phyloP scores from a whole-genome alignment of 805 yeast genomes.

The Candida multigemmis region DNA sequence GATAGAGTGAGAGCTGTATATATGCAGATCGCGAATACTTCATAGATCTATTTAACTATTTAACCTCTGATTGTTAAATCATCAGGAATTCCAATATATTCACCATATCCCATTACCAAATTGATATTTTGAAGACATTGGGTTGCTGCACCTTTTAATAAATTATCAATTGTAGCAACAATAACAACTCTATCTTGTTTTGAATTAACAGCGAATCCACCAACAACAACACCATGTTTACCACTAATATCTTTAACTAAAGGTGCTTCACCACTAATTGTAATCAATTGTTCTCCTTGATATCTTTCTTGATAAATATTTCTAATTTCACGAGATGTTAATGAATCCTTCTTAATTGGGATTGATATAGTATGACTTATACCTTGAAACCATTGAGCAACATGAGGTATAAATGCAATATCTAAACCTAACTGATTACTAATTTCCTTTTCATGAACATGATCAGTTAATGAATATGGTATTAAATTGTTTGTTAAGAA shows the following conservation, averaged over 20 bases:
- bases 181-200: slow-evolving; percentile 85
- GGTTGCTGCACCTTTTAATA: slow-evolving; percentile 97
- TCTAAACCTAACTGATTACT: slow-evolving; percentile 67
- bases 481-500: slow-evolving; percentile 74
- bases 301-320: slow-evolving; percentile 82
- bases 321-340: slow-evolving; percentile 77
- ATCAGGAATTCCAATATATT: slow-evolving; percentile 90
- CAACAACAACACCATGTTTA: slow-evolving; percentile 89
- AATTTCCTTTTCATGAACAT: slow-evolving; percentile 92
- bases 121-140: slow-evolving; percentile 97
- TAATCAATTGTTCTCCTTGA: slow-evolving; percentile 76
- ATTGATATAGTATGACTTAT: slow-evolving; percentile 86
- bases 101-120: slow-evolving; percentile 81
- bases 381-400: slow-evolving; percentile 99
- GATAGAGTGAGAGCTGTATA: neutral
- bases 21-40: neutral
- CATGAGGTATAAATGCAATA: slow-evolving; percentile 93
- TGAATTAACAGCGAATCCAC: slow-evolving; percentile 91
- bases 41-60: neutral
- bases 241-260: slow-evolving; percentile 85
- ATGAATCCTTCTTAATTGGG: slow-evolving; percentile 59
- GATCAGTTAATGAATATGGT: slow-evolving; percentile 94
- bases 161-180: slow-evolving; percentile 91
- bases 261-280: slow-evolving; percentile 88
- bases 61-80: slow-evolving; percentile 46